Base-by-base conservation (phyloP, 208 protist genomes). In the Leishmania mexicana region DNA sequence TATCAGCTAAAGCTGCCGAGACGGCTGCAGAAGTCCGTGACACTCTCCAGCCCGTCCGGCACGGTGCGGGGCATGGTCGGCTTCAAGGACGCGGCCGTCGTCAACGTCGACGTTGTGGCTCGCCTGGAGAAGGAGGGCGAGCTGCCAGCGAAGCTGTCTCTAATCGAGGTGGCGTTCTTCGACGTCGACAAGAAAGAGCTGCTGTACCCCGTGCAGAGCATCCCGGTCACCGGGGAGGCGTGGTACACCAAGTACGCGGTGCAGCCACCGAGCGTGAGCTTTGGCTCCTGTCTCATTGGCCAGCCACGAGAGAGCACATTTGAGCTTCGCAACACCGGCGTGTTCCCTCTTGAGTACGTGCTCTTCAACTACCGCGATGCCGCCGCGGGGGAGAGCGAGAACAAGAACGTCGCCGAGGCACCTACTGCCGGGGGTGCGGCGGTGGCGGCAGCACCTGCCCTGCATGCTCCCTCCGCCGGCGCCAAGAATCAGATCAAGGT, bases 261-360 rank as follows among this genome's bases (percentile, higher is more conserved):
- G 17, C 92, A 96, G 76, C 98, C 98, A 47, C 85, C 88, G n/a
- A 90, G 83, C 67, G 93, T 99, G 81, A 97, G 98, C 89, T 99
- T 99, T 87, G 98, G 98, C 45, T 97, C 97, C 80, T 97, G 98
- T 82, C 84, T 98, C 76, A 92, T 88, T 72, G 88, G 96, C 64
- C 92, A 98, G 72, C 89, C 89, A 60, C 95, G 96, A 79, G 80
- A 94, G 81, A 72, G 89, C 54, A 90, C 85, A 28, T 95, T 99
- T 75, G 97, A 99, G 74, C 84, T 99, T 42, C 85, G 86, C 38
- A 99, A 99, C 86, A 94, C 87, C 4, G 97, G 97, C 0, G 85
- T 79, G 8, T 99, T 99, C 70, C 93, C 95, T 19, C 73, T 98
- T 1, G 81, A 88, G 15, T 98, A 90, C 78, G 73, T 79, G 19